Evolutionary conservation across 176 grass and related monocot genomes (phyloP).

Genomic region (Microstegium vimineum): DNA sequence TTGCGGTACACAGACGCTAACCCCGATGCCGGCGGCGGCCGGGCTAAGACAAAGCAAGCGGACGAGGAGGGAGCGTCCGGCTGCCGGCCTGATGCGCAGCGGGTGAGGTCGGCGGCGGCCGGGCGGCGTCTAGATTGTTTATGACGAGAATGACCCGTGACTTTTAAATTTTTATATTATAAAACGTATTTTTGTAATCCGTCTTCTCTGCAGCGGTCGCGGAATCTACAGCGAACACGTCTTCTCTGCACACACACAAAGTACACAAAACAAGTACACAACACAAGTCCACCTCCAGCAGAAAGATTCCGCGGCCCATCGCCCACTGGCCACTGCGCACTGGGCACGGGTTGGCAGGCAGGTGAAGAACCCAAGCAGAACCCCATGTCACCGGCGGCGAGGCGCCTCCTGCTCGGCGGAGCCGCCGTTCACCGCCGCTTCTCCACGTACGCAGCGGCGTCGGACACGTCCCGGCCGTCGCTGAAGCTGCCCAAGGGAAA

Average conservation of each 20-base stretch:
- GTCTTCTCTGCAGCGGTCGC: background rate
- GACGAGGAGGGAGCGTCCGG: no score
- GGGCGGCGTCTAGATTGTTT: background rate
- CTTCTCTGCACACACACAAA: no score
- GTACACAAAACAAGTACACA: no score
- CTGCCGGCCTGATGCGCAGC: no score
- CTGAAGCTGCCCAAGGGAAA: slow-evolving; percentile 33
- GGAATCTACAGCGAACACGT: background rate
- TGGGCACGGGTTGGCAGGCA: background rate
- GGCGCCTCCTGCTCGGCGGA: slow-evolving; percentile 23
- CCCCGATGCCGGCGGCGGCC: no score
- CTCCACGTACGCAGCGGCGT: background rate
- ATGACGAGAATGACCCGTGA: background rate
- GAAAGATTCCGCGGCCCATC: background rate
- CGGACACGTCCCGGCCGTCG: background rate
- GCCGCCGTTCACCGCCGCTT: background rate
- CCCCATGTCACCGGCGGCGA: slow-evolving; percentile 45
- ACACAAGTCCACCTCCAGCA: background rate
- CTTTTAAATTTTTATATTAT: background rate
- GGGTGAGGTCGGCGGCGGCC: no score
- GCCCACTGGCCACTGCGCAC: background rate
- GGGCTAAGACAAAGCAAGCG: no score
- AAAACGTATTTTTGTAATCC: background rate
- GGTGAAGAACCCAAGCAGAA: slow-evolving; percentile 20
- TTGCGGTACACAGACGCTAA: no score